A percentile compares a stretch with the other conserved stretches of the same genome.
Conservation (phyloP, 1,284 basidiomycete species). For the Prillingera fragicola region DNA sequence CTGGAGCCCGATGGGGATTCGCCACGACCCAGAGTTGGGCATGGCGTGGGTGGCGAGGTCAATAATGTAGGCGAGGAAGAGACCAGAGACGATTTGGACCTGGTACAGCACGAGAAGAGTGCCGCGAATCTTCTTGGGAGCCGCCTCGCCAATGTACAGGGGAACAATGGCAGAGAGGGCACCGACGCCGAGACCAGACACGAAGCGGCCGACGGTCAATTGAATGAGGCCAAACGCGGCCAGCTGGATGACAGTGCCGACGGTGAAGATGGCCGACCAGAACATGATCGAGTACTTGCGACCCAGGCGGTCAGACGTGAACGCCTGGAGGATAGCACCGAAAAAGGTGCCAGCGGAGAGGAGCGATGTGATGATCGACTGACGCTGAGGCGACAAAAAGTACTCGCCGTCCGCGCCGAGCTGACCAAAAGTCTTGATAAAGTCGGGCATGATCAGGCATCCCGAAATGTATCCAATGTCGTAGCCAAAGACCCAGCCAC, state of each 20-base stretch:
- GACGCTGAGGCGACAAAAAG: conserved; percentile 58
- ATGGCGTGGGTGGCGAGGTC: conserved; percentile 64
- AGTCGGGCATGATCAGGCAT: conserved; percentile 65
- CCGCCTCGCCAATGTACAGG: conserved; percentile 72
- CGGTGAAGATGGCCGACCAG: conserved; percentile 63
- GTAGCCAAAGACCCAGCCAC: conserved; percentile 30
- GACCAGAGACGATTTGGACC: conserved; percentile 59
- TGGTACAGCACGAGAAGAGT: conserved; percentile 69
- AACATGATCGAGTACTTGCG: conserved; percentile 66
- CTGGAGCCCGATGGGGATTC: conserved; percentile 48
- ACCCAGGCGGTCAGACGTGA: conserved; percentile 68
- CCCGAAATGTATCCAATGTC: conserved; percentile 52
- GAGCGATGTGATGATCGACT: conserved; percentile 71
- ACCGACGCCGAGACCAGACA: conserved; percentile 59
- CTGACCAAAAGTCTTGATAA: conserved; percentile 63
- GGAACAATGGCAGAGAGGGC: conserved; percentile 72
- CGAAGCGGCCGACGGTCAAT: conserved; percentile 56
- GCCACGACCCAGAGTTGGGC: conserved; percentile 61
- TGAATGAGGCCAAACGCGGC: conserved; percentile 62
- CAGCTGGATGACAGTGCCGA: conserved; percentile 66
- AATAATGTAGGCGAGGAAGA: conserved; percentile 68
- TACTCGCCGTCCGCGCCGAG: conserved; percentile 51
- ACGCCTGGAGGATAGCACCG: conserved; percentile 65
- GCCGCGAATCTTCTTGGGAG: conserved; percentile 68
- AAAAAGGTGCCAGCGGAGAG: conserved; percentile 64